These are phyloP conservation scores for Dioscorea zingiberensis DNA, from an alignment of 106 monocot species.

Conservation along the genomic window DNA sequence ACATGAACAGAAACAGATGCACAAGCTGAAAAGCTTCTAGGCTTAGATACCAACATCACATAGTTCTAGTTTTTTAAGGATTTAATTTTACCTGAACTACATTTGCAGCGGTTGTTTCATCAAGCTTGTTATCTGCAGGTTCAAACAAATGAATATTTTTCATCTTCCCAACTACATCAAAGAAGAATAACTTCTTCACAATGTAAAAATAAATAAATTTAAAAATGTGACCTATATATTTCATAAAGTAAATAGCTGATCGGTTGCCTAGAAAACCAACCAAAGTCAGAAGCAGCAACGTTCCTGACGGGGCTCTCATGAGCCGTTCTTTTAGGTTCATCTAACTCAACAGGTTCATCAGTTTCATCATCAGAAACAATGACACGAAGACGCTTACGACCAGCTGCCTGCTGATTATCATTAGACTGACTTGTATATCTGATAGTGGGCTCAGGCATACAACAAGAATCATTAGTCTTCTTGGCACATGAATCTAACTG, in stretches of 20 bases:
- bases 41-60: too few species aligned
- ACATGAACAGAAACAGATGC: too few species aligned
- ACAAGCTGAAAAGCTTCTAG: too few species aligned
- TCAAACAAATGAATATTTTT: constrained; percentile 7
- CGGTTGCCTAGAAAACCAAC: constrained; percentile 6
- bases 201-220: not conserved
- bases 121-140: constrained; percentile 16
- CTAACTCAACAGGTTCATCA: constrained; percentile 28
- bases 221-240: too few species aligned
- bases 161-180: not conserved
- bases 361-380: constrained; percentile 91
- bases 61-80: not conserved
- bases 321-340: constrained; percentile 15
- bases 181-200: not conserved
- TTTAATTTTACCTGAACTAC: constrained; percentile 24
- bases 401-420: constrained; percentile 24
- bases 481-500: constrained; percentile 16
- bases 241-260: too few species aligned
- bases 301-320: constrained; percentile 14
- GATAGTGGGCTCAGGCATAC: constrained; percentile 13
- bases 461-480: constrained; percentile 2
- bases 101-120: constrained; percentile 3
- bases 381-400: constrained; percentile 62
- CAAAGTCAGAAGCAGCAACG: constrained; percentile 24
- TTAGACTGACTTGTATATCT: constrained; percentile 17